Evolutionary conservation across 2,329 filamentous ascomycete genomes (phyloP).

Genomic region (Fusarium sp.): DNA sequence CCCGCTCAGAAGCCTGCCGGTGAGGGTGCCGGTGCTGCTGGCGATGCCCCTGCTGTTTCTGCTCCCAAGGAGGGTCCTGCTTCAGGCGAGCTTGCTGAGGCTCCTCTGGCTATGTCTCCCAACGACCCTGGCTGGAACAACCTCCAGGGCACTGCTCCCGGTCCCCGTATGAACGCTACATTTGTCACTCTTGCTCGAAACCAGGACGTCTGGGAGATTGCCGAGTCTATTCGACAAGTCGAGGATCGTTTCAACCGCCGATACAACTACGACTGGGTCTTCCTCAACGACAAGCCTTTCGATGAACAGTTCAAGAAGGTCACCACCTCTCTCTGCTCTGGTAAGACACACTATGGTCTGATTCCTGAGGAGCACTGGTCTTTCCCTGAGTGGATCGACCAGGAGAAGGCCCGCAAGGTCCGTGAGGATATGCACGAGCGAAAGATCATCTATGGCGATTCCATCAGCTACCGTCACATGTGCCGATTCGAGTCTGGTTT

Average conservation of each 20-base stretch:
- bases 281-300: slow-evolving; percentile 95
- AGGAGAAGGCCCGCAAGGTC: slow-evolving; percentile 89
- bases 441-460: slow-evolving; percentile 99
- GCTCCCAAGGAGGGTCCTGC: slow-evolving; percentile 42
- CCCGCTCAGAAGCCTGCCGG: slow-evolving; percentile 34
- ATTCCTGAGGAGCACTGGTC: slow-evolving; percentile 97
- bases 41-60: not conserved
- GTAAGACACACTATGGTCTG: slow-evolving; percentile 88
- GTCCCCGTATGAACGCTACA: slow-evolving; percentile 91
- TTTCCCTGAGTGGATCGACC: slow-evolving; percentile 94
- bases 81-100: slow-evolving; percentile 43
- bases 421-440: slow-evolving; percentile 92
- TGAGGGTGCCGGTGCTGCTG: slow-evolving; percentile 12
- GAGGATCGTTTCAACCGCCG: slow-evolving; percentile 98
- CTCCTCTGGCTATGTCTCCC: slow-evolving; percentile 59
- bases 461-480: slow-evolving; percentile 98
- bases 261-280: slow-evolving; percentile 99
- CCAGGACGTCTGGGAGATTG: slow-evolving; percentile 94
- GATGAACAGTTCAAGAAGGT: slow-evolving; percentile 93
- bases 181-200: slow-evolving; percentile 97
- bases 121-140: slow-evolving; percentile 63
- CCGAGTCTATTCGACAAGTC: slow-evolving; percentile 92
- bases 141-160: slow-evolving; percentile 63
- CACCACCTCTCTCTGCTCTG: slow-evolving; percentile 88
- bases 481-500: slow-evolving; percentile 99